Percentiles rank a stretch among this genome's conserved stretches.
Conservation (phyloP, 2,329 filamentous ascomycete species). For the Cordyceps cateniannulata region DNA sequence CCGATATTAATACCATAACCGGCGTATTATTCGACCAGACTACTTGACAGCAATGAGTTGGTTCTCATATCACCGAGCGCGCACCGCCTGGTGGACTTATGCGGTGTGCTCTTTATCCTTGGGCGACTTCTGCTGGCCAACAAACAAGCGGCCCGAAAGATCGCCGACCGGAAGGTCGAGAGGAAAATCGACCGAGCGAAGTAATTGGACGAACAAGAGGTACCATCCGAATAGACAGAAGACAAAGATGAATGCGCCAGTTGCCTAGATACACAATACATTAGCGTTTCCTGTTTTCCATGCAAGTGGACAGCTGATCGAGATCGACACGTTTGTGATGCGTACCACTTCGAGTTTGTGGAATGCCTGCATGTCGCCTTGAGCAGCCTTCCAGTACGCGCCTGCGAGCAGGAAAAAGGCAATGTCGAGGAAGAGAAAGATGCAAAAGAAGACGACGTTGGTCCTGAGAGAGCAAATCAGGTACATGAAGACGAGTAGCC, state of each 20-base stretch:
- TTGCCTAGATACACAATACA: not conserved
- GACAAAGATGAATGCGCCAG: conserved; percentile 3
- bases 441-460: conserved; percentile 58
- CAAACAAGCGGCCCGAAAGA: not conserved
- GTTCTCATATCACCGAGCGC: no score
- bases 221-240: conserved; percentile 11
- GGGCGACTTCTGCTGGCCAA: not conserved
- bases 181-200: conserved; percentile 4
- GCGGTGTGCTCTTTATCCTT: not conserved
- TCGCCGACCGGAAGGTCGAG: conserved; percentile 6
- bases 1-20: no score
- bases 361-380: not conserved
- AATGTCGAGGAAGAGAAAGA: conserved; percentile 53
- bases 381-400: conserved; percentile 40
- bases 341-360: not conserved
- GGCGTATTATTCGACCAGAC: no score
- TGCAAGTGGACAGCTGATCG: no score
- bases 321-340: not conserved
- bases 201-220: conserved; percentile 6
- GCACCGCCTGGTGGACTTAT: not conserved
- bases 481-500: conserved; percentile 54
- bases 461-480: conserved; percentile 61
- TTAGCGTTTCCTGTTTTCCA: not conserved
- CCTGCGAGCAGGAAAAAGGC: conserved; percentile 51
- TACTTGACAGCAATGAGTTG: not conserved